Conservation (phyloP, 768 basidiomycete species). For the Russula olivacea region DNA sequence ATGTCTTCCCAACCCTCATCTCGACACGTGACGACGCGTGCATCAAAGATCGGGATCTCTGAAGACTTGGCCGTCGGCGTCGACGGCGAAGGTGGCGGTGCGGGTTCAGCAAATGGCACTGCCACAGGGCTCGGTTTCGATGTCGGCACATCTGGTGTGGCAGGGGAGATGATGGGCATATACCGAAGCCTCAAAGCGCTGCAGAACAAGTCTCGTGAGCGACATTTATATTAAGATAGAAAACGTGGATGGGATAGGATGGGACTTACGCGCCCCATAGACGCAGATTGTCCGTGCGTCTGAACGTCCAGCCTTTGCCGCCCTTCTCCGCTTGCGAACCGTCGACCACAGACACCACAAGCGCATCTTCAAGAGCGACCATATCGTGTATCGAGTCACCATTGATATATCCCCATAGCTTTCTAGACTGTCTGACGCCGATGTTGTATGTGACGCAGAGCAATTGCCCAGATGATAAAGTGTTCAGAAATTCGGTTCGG, state of each 20-base stretch:
- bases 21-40: conserved; percentile 61
- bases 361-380: conserved; percentile 52
- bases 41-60: conserved; percentile 64
- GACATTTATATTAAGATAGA: neutral
- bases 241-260: neutral
- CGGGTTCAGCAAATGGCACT: neutral
- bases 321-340: conserved; percentile 34
- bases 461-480: conserved; percentile 69
- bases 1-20: conserved; percentile 80
- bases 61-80: conserved; percentile 32
- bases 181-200: conserved; percentile 84
- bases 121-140: conserved; percentile 26
- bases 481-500: conserved; percentile 41
- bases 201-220: neutral
- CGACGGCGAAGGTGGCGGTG: conserved; percentile 28
- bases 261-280: conserved; percentile 74
- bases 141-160: conserved; percentile 33
- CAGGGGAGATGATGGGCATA: conserved; percentile 55
- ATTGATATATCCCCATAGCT: conserved; percentile 86
- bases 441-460: conserved; percentile 78
- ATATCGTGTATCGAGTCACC: conserved; percentile 76
- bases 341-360: conserved; percentile 33
- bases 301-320: conserved; percentile 74
- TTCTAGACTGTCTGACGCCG: conserved; percentile 70
- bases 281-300: conserved; percentile 79